A percentile compares a stretch with the other conserved stretches of the same genome.
These are phyloP conservation scores for Ceratocystis albifundus DNA, from an alignment of 2,329 filamentous ascomycete species.

Conservation along the genomic window DNA sequence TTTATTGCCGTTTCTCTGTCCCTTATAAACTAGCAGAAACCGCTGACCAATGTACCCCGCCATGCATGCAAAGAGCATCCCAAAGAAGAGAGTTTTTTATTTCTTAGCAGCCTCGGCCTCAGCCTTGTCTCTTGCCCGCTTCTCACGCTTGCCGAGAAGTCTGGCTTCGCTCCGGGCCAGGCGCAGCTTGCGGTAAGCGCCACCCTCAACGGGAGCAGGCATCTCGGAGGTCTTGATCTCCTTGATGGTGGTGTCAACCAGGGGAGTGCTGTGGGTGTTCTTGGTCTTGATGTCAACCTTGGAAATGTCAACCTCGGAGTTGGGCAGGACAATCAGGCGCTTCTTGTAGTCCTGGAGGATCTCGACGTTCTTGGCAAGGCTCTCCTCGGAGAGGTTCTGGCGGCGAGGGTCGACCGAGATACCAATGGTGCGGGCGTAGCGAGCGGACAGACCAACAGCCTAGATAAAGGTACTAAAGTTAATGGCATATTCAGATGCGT, in stretches of 20 bases:
- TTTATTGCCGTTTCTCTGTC: constrained; percentile 23
- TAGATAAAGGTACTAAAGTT: constrained; percentile 31
- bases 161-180: constrained; percentile 73
- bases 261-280: constrained; percentile 50
- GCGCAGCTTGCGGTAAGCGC: constrained; percentile 78
- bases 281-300: constrained; percentile 46
- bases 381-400: constrained; percentile 94
- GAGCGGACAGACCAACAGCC: constrained; percentile 93
- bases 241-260: constrained; percentile 57
- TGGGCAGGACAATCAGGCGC: constrained; percentile 93
- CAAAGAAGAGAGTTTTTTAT: constrained; percentile 45
- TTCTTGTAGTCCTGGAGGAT: constrained; percentile 97
- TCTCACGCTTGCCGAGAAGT: constrained; percentile 74
- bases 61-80: constrained; percentile 21
- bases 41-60: constrained; percentile 20
- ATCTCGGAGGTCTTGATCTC: constrained; percentile 76
- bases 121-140: constrained; percentile 80
- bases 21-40: constrained; percentile 23
- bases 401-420: constrained; percentile 94
- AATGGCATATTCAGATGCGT: constrained; percentile 30
- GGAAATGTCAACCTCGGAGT: constrained; percentile 60
- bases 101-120: constrained; percentile 79
- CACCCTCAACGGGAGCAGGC: constrained; percentile 62
- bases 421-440: constrained; percentile 88
- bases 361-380: constrained; percentile 84